phyloP scores from a whole-genome alignment of 805 yeast species.

The Barnettozyma pratensis region DNA sequence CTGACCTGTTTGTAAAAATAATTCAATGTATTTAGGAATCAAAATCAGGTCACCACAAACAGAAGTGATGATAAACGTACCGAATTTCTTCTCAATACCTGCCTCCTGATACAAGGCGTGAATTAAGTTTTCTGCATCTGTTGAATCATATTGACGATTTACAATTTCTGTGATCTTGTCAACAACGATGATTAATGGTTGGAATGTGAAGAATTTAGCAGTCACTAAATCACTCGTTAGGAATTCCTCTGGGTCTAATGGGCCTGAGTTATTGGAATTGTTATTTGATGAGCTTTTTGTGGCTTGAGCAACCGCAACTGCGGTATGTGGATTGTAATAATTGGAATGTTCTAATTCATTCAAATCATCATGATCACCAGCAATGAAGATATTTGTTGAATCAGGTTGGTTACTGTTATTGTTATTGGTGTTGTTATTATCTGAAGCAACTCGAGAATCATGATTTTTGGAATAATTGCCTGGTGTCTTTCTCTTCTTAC shows the following conservation, averaged over 20 bases:
- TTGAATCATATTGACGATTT: constrained; percentile 34
- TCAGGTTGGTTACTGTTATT: constrained; percentile 1
- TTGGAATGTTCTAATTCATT: constrained; percentile 11
- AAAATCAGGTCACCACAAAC: constrained; percentile 40
- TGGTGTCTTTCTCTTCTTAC: constrained; percentile 17
- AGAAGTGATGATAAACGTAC: constrained; percentile 36
- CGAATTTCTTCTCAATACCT: constrained; percentile 38
- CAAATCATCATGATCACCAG: constrained; percentile 21
- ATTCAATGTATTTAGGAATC: constrained; percentile 37
- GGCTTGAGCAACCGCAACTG: constrained; percentile 26
- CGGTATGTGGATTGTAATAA: constrained; percentile 9
- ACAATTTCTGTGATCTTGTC: constrained; percentile 35
- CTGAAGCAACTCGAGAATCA: constrained; percentile 3
- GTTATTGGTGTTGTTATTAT: neutral
- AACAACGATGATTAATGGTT: constrained; percentile 29
- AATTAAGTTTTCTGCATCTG: constrained; percentile 39
- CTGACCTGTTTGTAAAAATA: constrained; percentile 34
- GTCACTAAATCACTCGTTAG: constrained; percentile 33
- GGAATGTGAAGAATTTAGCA: constrained; percentile 31
- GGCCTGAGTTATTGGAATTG: constrained; percentile 1
- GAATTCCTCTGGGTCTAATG: constrained; percentile 24
- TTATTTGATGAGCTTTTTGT: constrained; percentile 9
- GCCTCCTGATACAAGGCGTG: constrained; percentile 35
- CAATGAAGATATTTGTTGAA: constrained; percentile 16
- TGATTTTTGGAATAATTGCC: constrained; percentile 4